These are phyloP conservation scores for Hygrocybe coccinea DNA, from an alignment of 768 basidiomycete genomes.

Conservation along the genomic window DNA sequence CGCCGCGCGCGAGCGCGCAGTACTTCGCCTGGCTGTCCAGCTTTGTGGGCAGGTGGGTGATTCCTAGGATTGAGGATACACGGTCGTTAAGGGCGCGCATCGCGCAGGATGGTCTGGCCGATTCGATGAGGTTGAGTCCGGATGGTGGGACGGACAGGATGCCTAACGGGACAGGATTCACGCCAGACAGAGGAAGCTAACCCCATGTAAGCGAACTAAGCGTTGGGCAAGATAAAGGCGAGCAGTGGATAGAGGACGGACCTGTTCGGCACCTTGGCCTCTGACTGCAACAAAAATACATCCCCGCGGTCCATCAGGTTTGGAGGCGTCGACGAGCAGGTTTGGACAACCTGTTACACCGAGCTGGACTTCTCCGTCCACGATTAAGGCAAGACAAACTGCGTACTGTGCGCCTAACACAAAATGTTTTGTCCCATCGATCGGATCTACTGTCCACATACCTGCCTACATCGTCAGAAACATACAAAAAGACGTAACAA, in stretches of 20 bases:
- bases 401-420: constrained; percentile 90
- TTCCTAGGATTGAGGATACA: constrained; percentile 61
- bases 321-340: constrained; percentile 52
- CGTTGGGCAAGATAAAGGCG: neutral
- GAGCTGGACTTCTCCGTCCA: constrained; percentile 71
- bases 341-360: constrained; percentile 94
- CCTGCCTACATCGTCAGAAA: constrained; percentile 35
- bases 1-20: constrained; percentile 76
- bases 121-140: constrained; percentile 74
- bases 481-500: constrained; percentile 6
- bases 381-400: constrained; percentile 83
- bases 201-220: neutral
- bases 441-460: constrained; percentile 85
- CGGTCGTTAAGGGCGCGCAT: constrained; percentile 78
- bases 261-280: constrained; percentile 80
- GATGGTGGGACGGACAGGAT: constrained; percentile 49
- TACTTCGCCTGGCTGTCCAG: constrained; percentile 99
- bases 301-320: constrained; percentile 61
- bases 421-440: constrained; percentile 94
- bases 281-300: constrained; percentile 83
- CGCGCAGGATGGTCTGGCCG: constrained; percentile 86
- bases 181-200: constrained; percentile 52
- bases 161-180: constrained; percentile 43
- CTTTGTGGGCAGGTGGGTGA: constrained; percentile 60
- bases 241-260: constrained; percentile 19